These are phyloP conservation scores for Penicillium brasilianum DNA, from an alignment of 2,329 filamentous ascomycete species.

Conservation along the genomic window DNA sequence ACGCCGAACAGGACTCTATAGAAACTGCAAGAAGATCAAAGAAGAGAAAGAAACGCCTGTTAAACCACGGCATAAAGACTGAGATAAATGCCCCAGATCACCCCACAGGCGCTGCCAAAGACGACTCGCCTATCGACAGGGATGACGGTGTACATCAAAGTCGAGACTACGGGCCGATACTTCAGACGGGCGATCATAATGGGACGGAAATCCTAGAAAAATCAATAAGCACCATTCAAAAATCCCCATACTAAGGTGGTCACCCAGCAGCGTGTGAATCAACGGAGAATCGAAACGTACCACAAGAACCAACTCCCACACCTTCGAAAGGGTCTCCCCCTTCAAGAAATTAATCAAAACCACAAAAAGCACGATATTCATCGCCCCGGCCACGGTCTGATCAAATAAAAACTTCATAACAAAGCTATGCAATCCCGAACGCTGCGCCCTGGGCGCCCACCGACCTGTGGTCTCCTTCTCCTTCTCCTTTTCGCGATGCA, in stretches of 20 bases:
- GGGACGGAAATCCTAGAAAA: conserved; percentile 62
- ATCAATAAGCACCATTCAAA: neutral
- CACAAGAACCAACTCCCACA: conserved; percentile 38
- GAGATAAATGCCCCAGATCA: conserved; percentile 77
- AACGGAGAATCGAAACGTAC: conserved; percentile 31
- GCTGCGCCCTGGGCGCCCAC: conserved; percentile 29
- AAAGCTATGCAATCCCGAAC: conserved; percentile 51
- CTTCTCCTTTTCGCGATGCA: conserved; percentile 27
- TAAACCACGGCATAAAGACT: conserved; percentile 62
- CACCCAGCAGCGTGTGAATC: neutral
- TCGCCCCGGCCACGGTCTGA: conserved; percentile 59
- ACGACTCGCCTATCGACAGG: conserved; percentile 74
- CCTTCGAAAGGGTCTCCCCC: conserved; percentile 34
- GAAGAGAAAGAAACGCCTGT: conserved; percentile 1
- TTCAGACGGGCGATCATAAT: conserved; percentile 72
- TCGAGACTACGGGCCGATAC: conserved; percentile 72
- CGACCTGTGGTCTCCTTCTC: conserved; percentile 26
- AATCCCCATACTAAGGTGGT: neutral
- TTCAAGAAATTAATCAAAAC: conserved; percentile 57
- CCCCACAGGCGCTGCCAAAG: conserved; percentile 72
- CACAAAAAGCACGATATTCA: conserved; percentile 64
- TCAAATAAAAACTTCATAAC: conserved; percentile 63
- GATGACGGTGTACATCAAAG: conserved; percentile 72
- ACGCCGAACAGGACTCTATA: neutral
- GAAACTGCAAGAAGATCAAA: conserved; percentile 7